phyloP scores from a whole-genome alignment of 805 yeast species.

The Yamadazyma sp. region DNA sequence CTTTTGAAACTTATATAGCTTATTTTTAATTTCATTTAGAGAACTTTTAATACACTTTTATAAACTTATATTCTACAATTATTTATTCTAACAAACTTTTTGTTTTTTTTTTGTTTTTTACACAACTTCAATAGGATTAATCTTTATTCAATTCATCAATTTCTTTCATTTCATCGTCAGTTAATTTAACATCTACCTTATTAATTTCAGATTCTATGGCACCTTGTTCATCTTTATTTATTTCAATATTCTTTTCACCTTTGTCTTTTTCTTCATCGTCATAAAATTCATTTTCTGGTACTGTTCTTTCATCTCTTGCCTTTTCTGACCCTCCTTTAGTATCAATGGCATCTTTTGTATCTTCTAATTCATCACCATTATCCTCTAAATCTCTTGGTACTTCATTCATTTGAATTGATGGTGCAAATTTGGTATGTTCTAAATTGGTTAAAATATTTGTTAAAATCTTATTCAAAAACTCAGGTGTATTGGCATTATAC shows the following conservation, averaged over 20 bases:
- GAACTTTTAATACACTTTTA: no score
- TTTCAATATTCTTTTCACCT: slow-evolving; percentile 29
- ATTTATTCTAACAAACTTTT: no score
- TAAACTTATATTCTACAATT: no score
- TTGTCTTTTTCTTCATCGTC: slow-evolving; percentile 54
- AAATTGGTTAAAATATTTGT: slow-evolving; percentile 73
- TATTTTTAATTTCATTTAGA: no score
- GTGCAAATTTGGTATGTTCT: slow-evolving; percentile 91
- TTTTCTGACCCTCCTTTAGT: slow-evolving; percentile 88
- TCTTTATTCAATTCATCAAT: slow-evolving; percentile 31
- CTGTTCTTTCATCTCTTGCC: slow-evolving; percentile 73
- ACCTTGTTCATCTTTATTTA: slow-evolving; percentile 5
- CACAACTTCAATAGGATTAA: no score
- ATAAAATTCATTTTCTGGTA: slow-evolving; percentile 75
- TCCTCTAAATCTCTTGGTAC: slow-evolving; percentile 91
- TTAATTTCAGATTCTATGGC: no score
- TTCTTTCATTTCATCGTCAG: slow-evolving; percentile 37
- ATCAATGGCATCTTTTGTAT: slow-evolving; percentile 72
- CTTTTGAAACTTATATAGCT: no score
- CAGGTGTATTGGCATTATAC: slow-evolving; percentile 95
- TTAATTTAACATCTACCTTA: no score
- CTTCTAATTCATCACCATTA: slow-evolving; percentile 83
- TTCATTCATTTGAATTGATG: slow-evolving; percentile 90
- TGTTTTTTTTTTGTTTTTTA: no score
- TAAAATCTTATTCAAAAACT: slow-evolving; percentile 80